phyloP scores from a whole-genome alignment of 2,329 filamentous ascomycete genomes.

The Xylariaceae sp. region DNA sequence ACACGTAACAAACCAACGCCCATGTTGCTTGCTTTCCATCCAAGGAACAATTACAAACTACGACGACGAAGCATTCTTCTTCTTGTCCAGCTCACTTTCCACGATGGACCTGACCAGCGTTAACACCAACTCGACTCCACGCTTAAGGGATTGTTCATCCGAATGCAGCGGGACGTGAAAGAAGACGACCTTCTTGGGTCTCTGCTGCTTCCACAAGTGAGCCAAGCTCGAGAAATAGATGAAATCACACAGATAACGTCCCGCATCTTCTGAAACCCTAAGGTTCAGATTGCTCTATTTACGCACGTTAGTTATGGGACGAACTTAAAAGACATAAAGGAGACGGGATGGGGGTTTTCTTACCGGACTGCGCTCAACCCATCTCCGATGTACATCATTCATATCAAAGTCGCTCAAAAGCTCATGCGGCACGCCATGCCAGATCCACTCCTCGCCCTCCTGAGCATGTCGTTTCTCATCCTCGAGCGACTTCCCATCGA shows the following conservation, averaged over 20 bases:
- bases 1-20: no score
- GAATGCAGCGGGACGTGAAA: conserved; percentile 73
- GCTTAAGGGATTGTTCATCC: conserved; percentile 54
- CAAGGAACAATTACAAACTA: not conserved
- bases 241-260: conserved; percentile 79
- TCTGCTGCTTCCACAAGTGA: conserved; percentile 56
- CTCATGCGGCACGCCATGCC: conserved; percentile 61
- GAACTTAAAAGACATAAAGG: not conserved
- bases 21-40: not conserved
- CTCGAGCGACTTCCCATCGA: conserved; percentile 67
- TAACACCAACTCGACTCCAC: conserved; percentile 59
- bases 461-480: conserved; percentile 51
- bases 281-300: conserved; percentile 48
- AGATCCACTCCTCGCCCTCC: conserved; percentile 57
- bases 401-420: conserved; percentile 64
- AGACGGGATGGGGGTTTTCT: conserved; percentile 32
- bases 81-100: conserved; percentile 45
- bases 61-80: not conserved
- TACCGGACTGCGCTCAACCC: conserved; percentile 60
- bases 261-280: conserved; percentile 72
- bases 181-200: conserved; percentile 66
- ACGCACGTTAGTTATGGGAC: conserved; percentile 22
- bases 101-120: conserved; percentile 64
- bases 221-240: conserved; percentile 76
- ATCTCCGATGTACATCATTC: conserved; percentile 61